Percentiles rank a stretch among this genome's conserved stretches.
Conservation (phyloP, 2,329 filamentous ascomycete genomes). For the Fusarium musae region DNA sequence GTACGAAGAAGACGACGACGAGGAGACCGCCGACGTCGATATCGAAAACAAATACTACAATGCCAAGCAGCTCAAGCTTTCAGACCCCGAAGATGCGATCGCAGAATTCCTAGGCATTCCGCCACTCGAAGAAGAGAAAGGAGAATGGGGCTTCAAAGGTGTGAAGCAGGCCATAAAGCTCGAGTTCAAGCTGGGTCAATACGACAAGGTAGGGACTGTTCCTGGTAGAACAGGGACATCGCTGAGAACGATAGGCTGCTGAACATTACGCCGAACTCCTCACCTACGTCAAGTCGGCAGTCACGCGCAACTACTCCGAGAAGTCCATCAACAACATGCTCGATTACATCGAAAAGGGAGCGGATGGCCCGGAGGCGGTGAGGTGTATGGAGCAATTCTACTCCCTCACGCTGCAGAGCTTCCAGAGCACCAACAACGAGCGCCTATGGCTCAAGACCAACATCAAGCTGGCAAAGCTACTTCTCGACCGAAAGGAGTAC, state of each 20-base stretch:
- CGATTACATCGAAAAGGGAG: slow-evolving; percentile 95
- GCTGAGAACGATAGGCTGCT: slow-evolving; percentile 71
- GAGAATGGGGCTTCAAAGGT: slow-evolving; percentile 98
- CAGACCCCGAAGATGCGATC: slow-evolving; percentile 88
- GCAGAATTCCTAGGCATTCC: slow-evolving; percentile 93
- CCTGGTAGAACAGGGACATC: background rate
- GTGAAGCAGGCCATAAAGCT: slow-evolving; percentile 98
- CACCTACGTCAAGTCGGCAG: slow-evolving; percentile 95
- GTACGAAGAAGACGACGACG: slow-evolving; percentile 92
- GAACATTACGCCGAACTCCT: slow-evolving; percentile 95
- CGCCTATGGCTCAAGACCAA: slow-evolving; percentile 98
- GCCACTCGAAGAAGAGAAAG: slow-evolving; percentile 86
- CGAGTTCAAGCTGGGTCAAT: slow-evolving; percentile 91
- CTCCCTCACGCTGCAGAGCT: slow-evolving; percentile 89
- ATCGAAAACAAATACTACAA: slow-evolving; percentile 99
- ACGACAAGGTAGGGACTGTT: slow-evolving; percentile 73
- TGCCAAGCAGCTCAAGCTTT: slow-evolving; percentile 93
- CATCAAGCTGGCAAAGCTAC: slow-evolving; percentile 92
- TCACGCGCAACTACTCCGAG: slow-evolving; percentile 97
- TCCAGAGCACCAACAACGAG: slow-evolving; percentile 98
- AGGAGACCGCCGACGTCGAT: slow-evolving; percentile 87
- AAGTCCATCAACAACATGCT: slow-evolving; percentile 99
- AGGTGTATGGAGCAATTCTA: slow-evolving; percentile 96
- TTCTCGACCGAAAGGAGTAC: slow-evolving; percentile 93
- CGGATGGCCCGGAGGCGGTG: slow-evolving; percentile 73